Base-by-base conservation (phyloP, 2,329 filamentous ascomycete genomes). In the Botrytis fabae region DNA sequence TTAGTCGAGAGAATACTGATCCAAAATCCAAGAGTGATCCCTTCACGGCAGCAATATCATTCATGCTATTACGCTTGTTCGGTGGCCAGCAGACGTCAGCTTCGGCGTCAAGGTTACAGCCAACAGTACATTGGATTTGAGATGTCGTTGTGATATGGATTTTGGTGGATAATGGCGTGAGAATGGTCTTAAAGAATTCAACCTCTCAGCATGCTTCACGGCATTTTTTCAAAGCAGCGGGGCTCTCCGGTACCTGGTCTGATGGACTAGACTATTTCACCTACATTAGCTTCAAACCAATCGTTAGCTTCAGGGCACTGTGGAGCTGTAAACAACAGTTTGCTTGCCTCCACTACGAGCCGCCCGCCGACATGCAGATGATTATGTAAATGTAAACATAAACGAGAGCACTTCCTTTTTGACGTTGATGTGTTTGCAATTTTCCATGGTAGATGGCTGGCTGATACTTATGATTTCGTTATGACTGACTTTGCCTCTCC, bases 251-350 rank as follows among this genome's bases (percentile, higher is more conserved):
- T 69, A 69, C 35, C 35, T 69, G 64, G 25, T 20, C 20, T 40
- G n/a, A 32, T 16, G 35, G 65, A n/a, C 65, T 69, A 44, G 48
- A 44, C 48, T 42, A 42, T 48, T 54, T 57, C 38, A 44, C 44
- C 28, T n/a, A n/a, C 38, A 69, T 69, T 57, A 44, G 48, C 48
- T 44, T 32, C 25, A 42, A 57, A 69, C 65, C 65, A 42, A 57
- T 40, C 16, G n/a, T 68, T 68, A 42, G n/a, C 48, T 68, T 40
- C 35, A 68, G 65, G 48, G 48, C 48, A 68, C 48, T 42, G 35
- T 57, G 48, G 48, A n/a, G 20, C 48, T 5, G 65, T 57, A 22
- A 42, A 42, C 48, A 68, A 57, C 48, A 57, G 48, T 42, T 68
- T 57, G 48, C n/a, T 64, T 32, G 40, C 40, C 62, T 64, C 42